Base-by-base conservation (phyloP, 1,284 basidiomycete species). In the Ustilago bromivora region DNA sequence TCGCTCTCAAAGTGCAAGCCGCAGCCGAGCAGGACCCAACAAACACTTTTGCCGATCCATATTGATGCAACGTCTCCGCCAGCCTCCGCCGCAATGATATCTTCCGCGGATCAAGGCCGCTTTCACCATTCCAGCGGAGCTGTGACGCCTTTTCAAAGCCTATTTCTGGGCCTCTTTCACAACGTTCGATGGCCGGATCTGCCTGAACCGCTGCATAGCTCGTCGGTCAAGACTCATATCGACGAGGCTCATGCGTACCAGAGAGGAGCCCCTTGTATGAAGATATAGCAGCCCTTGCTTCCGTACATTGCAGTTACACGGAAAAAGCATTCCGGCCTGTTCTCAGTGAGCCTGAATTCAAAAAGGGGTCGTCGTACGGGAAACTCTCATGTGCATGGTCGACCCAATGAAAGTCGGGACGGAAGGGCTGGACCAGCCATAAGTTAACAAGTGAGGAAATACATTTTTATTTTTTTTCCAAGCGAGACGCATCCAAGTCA, bases 371-470 rank as follows among this genome's bases (percentile, higher is more conserved):
- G 19, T 19, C 43, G 23, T 15, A 19, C 43, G 43, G 43, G 6
- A 46, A 46, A 46, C 43, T 19, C 43, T 19, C 11, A 19, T 19
- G 43, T 46, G 23, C 23, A 28, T 46, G 43, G 19, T 19, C 49
- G 49, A 34, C 28, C 6, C n/a, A 51, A 31, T 17, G 43, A 51
- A 31, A 31, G 49, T 51, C 49, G 49, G 49, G 49, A 51, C 49
- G 49, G 49, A 51, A 51, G 49, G 28, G 31, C 28, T 1, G 8
- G 23, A 31, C 49, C 28, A 32, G 4, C n/a, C 10, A 43, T 15
- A 43, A 43, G n/a, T 7, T 7, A 49, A 49, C 19, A 19, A 8
- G 12, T 19, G 28, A 49, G 38, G 11, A 49, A 49, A 49, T 17
- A 0, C 10, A 51, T n/a, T 51, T 31, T 28, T 23, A 2, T 2